Base-by-base conservation (phyloP, 1,139 yeast genomes). In the Geotrichum restrictum region DNA sequence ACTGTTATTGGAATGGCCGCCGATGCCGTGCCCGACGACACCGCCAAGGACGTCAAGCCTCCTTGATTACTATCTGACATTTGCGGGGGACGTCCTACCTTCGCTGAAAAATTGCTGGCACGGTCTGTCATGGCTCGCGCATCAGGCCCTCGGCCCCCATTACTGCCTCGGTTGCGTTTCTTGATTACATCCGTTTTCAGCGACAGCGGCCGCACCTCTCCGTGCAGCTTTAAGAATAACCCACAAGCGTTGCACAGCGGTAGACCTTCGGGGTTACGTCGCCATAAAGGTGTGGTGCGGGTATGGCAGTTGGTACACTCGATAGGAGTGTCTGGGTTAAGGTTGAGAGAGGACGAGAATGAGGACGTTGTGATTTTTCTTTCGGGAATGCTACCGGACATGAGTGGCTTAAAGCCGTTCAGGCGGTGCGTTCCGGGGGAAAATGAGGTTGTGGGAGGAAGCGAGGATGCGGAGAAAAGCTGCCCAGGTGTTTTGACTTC, bases 241-340 rank as follows among this genome's bases (percentile, higher is more conserved):
- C 97, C 96, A 72, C 96, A 89, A 1, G 96, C 96, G 67, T 89
- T 89, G 67, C 97, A 89, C 55, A 89, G 73, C 1, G 95, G 95
- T 64, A 87, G 88, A 7, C 96, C 96, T 39, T 87, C 84, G 24
- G 91, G 88, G 64, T 88, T 93, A 55, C 96, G 76, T 64, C 97
- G 77, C 96, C 96, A 89, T 48, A 89, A 74, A 1, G 97, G 97
- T 0, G 97, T 89, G 8, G 93, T 89, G 62, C 80, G 86, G 1
- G 97, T 89, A 62, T 83, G 83, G 68, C 97, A 89, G 69, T 89
- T 89, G 14, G 93, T 82, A 67, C 96, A 89, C 46, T 67, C 68
- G 2, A 59, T 56, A 3, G 58, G 59, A 11, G 58, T 52, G 27
- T 56, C 56, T 44, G 54, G 51, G 14, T 51, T 48, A 18, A 51